These are phyloP conservation scores for Ramaria rubella DNA, from an alignment of 768 basidiomycete species.

Conservation along the genomic window DNA sequence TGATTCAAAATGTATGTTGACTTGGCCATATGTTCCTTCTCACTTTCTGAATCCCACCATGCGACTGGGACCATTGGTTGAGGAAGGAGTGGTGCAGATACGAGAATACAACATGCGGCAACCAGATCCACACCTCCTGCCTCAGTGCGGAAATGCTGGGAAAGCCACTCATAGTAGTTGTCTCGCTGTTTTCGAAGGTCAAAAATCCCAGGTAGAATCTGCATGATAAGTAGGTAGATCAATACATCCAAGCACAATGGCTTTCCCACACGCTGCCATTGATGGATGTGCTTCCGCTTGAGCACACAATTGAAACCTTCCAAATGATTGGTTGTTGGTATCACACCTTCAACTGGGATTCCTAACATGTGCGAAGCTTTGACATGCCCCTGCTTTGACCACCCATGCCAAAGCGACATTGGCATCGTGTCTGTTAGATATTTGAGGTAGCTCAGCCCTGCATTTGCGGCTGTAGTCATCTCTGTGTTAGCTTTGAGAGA, in stretches of 20 bases:
- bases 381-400: conserved; percentile 24
- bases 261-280: conserved; percentile 23
- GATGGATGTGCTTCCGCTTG: conserved; percentile 24
- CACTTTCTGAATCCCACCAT: too few relatives aligned
- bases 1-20: too few relatives aligned
- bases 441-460: conserved; percentile 1
- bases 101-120: too few relatives aligned
- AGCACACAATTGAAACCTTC: conserved; percentile 31
- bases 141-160: neutral
- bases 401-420: conserved; percentile 22
- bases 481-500: conserved; percentile 17
- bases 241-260: conserved; percentile 28
- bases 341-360: conserved; percentile 18
- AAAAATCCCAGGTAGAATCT: conserved; percentile 21
- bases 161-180: conserved; percentile 2
- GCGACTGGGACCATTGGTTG: too few relatives aligned
- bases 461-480: conserved; percentile 15
- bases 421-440: conserved; percentile 15
- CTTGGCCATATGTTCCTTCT: too few relatives aligned
- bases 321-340: conserved; percentile 30
- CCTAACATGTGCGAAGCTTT: conserved; percentile 22
- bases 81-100: too few relatives aligned
- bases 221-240: conserved; percentile 13
- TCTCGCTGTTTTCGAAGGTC: neutral
- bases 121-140: too few relatives aligned